Conservation (phyloP, 2,329 filamentous ascomycete species). For the Cladophialophora exuberans region DNA sequence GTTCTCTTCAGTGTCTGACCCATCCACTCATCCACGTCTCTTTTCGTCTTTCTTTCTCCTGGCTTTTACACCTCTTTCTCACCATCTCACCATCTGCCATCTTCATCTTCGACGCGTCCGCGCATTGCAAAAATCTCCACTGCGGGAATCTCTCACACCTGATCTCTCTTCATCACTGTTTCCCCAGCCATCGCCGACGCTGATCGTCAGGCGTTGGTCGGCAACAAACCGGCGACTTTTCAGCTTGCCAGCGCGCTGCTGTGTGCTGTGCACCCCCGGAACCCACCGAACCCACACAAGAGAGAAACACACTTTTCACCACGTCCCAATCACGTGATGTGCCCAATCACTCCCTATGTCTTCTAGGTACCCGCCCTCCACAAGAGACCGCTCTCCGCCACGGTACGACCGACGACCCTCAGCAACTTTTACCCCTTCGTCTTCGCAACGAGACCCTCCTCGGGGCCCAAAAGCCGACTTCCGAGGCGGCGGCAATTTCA, state of each 20-base stretch:
- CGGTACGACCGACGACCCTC: conserved; percentile 74
- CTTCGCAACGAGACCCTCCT: conserved; percentile 68
- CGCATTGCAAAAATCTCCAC: conserved; percentile 6
- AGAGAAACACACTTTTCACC: no score
- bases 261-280: background rate
- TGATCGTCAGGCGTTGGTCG: background rate
- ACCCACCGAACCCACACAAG: background rate
- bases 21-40: conserved; percentile 15
- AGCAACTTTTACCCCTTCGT: conserved; percentile 51
- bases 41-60: conserved; percentile 33
- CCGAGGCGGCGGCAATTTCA: conserved; percentile 57
- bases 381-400: conserved; percentile 68
- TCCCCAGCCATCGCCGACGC: background rate
- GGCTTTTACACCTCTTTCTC: conserved; percentile 27
- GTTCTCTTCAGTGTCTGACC: conserved; percentile 16
- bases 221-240: conserved; percentile 3
- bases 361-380: conserved; percentile 58
- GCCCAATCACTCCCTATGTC: conserved; percentile 51
- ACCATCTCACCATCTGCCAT: background rate
- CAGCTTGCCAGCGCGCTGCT: background rate
- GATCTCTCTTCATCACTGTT: background rate
- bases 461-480: conserved; percentile 76
- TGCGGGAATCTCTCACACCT: background rate
- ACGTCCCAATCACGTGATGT: conserved; percentile 58
- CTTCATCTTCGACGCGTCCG: background rate